Evolutionary conservation across 352 stramenopile genomes (phyloP).

Genomic region (Phytophthora podocarpi): DNA sequence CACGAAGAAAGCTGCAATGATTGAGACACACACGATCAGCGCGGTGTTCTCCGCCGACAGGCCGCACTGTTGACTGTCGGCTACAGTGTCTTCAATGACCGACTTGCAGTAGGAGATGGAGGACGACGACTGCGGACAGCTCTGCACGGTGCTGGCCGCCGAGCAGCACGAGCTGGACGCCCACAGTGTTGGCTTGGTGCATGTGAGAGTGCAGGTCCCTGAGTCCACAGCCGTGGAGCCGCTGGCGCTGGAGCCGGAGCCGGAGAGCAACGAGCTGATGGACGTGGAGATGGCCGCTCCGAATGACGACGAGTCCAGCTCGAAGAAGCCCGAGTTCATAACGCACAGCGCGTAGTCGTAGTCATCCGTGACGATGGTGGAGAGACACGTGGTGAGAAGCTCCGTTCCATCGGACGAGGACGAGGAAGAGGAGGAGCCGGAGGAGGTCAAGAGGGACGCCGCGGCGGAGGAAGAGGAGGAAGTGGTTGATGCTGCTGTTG

Average conservation of each 20-base stretch:
- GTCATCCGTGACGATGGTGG: constrained; percentile 46
- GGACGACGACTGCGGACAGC: constrained; percentile 35
- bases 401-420: constrained; percentile 20
- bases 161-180: constrained; percentile 47
- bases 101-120: constrained; percentile 42
- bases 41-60: constrained; percentile 37
- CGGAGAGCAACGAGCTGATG: constrained; percentile 9
- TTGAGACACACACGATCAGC: constrained; percentile 30
- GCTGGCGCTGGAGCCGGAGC: constrained; percentile 17
- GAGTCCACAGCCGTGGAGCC: constrained; percentile 8
- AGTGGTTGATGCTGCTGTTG: no score
- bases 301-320: constrained; percentile 24
- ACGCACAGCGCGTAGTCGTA: constrained; percentile 57
- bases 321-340: constrained; percentile 74
- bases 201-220: constrained; percentile 40
- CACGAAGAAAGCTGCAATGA: constrained; percentile 30
- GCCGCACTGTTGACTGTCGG: constrained; percentile 42
- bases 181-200: constrained; percentile 32
- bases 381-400: constrained; percentile 42
- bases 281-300: background rate
- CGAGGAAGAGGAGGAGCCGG: constrained; percentile 17
- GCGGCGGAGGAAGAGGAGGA: background rate
- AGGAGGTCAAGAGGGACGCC: constrained; percentile 21
- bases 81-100: constrained; percentile 47
- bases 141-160: constrained; percentile 20